These are phyloP conservation scores for Flaveria bidentis DNA, from an alignment of 129 eudicot species.

Conservation along the genomic window DNA sequence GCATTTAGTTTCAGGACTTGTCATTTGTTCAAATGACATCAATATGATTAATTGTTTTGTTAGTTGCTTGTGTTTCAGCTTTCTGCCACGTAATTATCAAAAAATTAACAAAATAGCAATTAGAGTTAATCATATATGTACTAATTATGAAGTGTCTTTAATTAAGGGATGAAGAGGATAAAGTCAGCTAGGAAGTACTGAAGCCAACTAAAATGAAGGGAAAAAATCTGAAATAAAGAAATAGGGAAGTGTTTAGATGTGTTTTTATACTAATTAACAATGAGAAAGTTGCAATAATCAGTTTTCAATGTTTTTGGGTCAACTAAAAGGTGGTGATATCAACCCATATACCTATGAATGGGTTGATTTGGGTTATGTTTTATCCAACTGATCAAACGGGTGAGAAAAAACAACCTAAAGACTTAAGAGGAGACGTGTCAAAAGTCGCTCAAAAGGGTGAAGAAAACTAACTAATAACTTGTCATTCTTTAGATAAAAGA, in stretches of 20 bases:
- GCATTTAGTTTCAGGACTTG: neutral
- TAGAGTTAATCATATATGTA: neutral
- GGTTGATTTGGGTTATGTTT: neutral
- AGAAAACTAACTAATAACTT: too few species aligned
- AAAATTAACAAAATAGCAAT: neutral
- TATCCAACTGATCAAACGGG: neutral
- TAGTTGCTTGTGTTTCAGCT: too few species aligned
- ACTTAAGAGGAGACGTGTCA: too few species aligned
- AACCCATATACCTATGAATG: neutral
- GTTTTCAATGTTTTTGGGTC: neutral
- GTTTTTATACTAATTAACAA: neutral
- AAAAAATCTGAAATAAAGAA: neutral
- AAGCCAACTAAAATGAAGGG: neutral
- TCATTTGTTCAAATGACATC: conserved; percentile 9
- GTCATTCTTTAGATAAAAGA: neutral
- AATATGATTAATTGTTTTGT: neutral
- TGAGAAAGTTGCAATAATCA: neutral
- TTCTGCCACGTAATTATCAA: neutral
- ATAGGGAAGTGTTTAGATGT: neutral
- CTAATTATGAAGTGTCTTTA: neutral
- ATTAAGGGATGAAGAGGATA: neutral
- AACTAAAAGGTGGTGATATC: neutral
- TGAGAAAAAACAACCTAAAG: neutral
- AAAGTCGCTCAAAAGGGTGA: neutral
- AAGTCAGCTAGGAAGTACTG: neutral